Percentiles rank a stretch among this genome's conserved stretches.
These are phyloP conservation scores for Cronartium quercuum DNA, from an alignment of 1,284 basidiomycete species.

Conservation along the genomic window DNA sequence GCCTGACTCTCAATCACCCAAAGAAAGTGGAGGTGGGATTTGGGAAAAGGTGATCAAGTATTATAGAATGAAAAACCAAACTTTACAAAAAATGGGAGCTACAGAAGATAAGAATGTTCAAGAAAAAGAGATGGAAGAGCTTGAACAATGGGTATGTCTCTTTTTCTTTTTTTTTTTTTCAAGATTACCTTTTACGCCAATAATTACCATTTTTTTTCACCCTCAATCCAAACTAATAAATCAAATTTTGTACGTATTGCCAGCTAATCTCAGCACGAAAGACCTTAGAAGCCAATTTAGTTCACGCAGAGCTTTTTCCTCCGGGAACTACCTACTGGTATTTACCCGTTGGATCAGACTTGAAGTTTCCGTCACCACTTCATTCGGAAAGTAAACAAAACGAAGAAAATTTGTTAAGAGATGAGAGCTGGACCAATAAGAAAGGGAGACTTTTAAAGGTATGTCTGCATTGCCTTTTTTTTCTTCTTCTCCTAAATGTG, in stretches of 20 bases:
- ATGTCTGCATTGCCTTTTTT: neutral
- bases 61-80: neutral
- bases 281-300: neutral
- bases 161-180: neutral
- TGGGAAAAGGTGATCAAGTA: neutral
- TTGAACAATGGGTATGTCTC: neutral
- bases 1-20: neutral
- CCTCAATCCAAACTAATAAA: neutral
- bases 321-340: neutral
- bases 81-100: neutral
- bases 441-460: neutral
- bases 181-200: neutral
- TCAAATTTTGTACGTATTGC: neutral
- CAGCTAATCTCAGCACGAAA: neutral
- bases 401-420: neutral
- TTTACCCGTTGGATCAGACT: neutral
- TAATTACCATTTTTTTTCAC: neutral
- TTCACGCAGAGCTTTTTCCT: neutral
- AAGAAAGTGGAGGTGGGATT: neutral
- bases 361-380: neutral
- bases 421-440: neutral
- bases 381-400: neutral
- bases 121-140: neutral
- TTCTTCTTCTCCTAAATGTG: neutral
- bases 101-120: neutral